Conservation (phyloP, 1,284 basidiomycete genomes). For the Marasmius tenuissimus region DNA sequence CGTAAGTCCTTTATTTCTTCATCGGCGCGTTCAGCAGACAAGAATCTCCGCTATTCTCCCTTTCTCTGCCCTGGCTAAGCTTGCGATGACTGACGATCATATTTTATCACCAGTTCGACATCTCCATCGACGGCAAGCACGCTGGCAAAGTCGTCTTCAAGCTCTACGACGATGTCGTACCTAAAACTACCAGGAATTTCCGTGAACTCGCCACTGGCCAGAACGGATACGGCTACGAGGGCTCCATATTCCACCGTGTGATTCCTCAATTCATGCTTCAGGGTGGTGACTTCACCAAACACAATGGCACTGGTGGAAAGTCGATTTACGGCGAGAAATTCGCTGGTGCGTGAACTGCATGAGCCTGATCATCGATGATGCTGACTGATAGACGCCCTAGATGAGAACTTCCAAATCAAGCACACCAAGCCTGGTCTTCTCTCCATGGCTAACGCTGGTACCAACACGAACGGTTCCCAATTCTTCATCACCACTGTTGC, state of each 20-base stretch:
- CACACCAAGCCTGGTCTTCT: conserved; percentile 83
- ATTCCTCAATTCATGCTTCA: conserved; percentile 88
- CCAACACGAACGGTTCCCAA: conserved; percentile 73
- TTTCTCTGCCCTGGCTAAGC: too few relatives aligned
- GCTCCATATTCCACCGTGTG: conserved; percentile 82
- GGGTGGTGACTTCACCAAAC: conserved; percentile 73
- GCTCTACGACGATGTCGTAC: conserved; percentile 68
- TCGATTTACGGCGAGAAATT: conserved; percentile 90
- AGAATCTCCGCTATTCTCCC: background rate
- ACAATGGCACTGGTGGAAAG: conserved; percentile 86
- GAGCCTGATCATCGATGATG: background rate
- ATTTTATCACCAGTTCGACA: conserved; percentile 67
- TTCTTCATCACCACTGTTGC: conserved; percentile 90
- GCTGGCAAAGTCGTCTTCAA: conserved; percentile 77
- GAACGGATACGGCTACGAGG: conserved; percentile 67
- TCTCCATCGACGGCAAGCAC: conserved; percentile 68
- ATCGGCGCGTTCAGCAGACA: background rate
- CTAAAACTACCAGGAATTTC: conserved; percentile 82
- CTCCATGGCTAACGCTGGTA: conserved; percentile 87
- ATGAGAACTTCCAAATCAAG: conserved; percentile 85
- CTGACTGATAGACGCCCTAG: conserved; percentile 32
- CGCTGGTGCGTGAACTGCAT: conserved; percentile 43
- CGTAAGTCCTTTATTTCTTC: conserved; percentile 6
- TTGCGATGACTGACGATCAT: background rate
- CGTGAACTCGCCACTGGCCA: conserved; percentile 78